phyloP scores from a whole-genome alignment of 1,284 basidiomycete species.

The Volvariella volvacea region DNA sequence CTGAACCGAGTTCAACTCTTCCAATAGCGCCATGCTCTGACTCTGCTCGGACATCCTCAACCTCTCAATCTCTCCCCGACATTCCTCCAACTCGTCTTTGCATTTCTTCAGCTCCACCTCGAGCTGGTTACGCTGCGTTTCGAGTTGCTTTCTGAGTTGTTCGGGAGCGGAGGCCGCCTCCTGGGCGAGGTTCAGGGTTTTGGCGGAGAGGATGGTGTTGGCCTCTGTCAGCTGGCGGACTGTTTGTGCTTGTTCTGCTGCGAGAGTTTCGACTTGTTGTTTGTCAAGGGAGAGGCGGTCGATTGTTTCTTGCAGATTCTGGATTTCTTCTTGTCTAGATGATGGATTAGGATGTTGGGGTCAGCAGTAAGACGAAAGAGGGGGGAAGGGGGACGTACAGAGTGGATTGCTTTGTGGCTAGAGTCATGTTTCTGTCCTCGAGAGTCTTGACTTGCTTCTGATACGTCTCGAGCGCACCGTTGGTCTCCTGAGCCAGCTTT shows the following conservation, averaged over 20 bases:
- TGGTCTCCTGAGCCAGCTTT: conserved; percentile 80
- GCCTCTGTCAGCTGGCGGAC: conserved; percentile 67
- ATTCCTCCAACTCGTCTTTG: conserved; percentile 34
- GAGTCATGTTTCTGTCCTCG: conserved; percentile 61
- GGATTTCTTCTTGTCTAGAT: conserved; percentile 73
- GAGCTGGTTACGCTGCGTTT: conserved; percentile 16
- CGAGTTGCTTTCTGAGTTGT: conserved; percentile 39
- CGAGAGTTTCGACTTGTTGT: conserved; percentile 60
- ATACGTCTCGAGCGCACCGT: conserved; percentile 75
- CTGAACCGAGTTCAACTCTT: conserved; percentile 75
- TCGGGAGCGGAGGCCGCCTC: conserved; percentile 63
- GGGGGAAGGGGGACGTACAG: conserved; percentile 39
- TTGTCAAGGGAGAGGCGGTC: conserved; percentile 60
- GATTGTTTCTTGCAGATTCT: conserved; percentile 52
- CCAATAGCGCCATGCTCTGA: conserved; percentile 65
- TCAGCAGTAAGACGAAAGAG: conserved; percentile 5
- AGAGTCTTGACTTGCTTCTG: conserved; percentile 78
- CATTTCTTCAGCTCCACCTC: conserved; percentile 46
- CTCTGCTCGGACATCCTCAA: conserved; percentile 60
- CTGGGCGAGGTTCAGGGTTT: conserved; percentile 66
- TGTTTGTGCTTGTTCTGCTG: conserved; percentile 66
- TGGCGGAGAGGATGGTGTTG: conserved; percentile 70
- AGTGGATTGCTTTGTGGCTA: conserved; percentile 43
- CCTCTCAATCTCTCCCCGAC: conserved; percentile 42
- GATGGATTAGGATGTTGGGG: no score